phyloP scores from a whole-genome alignment of 495 filamentous ascomycete genomes.

The Neurospora sp. region DNA sequence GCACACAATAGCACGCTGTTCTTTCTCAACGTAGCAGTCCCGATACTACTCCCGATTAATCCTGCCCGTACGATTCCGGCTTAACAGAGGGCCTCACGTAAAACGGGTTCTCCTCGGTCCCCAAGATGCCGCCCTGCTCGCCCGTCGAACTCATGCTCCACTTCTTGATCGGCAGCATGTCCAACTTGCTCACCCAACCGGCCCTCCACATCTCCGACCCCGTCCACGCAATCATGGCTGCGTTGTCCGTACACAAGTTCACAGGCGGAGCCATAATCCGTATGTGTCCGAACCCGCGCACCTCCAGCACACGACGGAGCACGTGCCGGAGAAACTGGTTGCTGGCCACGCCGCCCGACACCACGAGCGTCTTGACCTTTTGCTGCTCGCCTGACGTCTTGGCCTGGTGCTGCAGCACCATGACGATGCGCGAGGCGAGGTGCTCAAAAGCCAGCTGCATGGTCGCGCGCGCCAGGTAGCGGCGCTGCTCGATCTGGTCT shows the following conservation, averaged over 20 bases:
- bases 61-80: too few species aligned
- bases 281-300: constrained; percentile 52
- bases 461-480: constrained; percentile 52
- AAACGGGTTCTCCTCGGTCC: constrained; percentile 22
- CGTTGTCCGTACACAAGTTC: constrained; percentile 82
- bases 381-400: background rate
- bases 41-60: too few species aligned
- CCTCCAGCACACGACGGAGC: constrained; percentile 50
- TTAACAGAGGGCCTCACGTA: background rate
- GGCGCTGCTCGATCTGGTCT: constrained; percentile 36
- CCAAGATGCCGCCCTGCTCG: constrained; percentile 43
- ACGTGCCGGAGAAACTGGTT: constrained; percentile 68
- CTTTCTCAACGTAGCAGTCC: constrained; percentile 15
- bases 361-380: constrained; percentile 52
- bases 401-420: constrained; percentile 41
- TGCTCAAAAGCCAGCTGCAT: constrained; percentile 89
- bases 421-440: constrained; percentile 58
- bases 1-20: background rate
- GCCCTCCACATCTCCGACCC: constrained; percentile 84
- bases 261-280: constrained; percentile 61
- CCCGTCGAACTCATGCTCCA: constrained; percentile 65
- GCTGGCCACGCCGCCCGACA: constrained; percentile 82
- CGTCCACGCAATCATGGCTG: constrained; percentile 97
- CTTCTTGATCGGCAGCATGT: constrained; percentile 50
- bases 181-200: constrained; percentile 56